These are phyloP conservation scores for Scutellaria barbata DNA, from an alignment of 257 asterid genomes.

Conservation along the genomic window DNA sequence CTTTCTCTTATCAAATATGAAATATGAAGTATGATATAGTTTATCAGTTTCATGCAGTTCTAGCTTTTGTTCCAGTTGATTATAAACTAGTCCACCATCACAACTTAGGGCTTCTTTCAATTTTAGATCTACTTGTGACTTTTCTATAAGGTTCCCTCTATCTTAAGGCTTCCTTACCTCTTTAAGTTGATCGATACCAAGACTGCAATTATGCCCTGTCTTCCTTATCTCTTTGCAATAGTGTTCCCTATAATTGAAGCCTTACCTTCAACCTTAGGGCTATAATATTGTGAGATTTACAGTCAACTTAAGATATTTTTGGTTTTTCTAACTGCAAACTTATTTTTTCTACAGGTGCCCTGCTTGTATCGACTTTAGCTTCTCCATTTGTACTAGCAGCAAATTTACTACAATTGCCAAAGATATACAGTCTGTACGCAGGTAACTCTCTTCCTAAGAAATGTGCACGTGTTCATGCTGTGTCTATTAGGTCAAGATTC, in stretches of 20 bases:
- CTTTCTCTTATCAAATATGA: conserved; percentile 5
- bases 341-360: conserved; percentile 60
- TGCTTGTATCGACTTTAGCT: conserved; percentile 69
- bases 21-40: background rate
- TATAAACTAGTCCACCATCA: background rate
- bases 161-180: background rate
- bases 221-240: background rate
- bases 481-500: conserved; percentile 12
- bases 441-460: conserved; percentile 47
- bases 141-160: background rate
- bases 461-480: background rate
- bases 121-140: conserved; percentile 1
- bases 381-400: conserved; percentile 71
- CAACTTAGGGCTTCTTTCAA: background rate
- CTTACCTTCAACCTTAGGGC: conserved; percentile 8
- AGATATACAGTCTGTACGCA: conserved; percentile 73
- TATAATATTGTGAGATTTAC: conserved; percentile 10
- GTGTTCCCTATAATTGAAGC: conserved; percentile 6
- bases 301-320: conserved; percentile 21
- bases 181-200: conserved; percentile 9
- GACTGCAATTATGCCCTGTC: background rate
- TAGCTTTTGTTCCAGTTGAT: conserved; percentile 14
- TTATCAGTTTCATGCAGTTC: background rate
- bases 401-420: conserved; percentile 73
- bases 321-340: conserved; percentile 10